Base-by-base conservation (phyloP, 2,329 filamentous ascomycete species). In the Cytospora piceicola region DNA sequence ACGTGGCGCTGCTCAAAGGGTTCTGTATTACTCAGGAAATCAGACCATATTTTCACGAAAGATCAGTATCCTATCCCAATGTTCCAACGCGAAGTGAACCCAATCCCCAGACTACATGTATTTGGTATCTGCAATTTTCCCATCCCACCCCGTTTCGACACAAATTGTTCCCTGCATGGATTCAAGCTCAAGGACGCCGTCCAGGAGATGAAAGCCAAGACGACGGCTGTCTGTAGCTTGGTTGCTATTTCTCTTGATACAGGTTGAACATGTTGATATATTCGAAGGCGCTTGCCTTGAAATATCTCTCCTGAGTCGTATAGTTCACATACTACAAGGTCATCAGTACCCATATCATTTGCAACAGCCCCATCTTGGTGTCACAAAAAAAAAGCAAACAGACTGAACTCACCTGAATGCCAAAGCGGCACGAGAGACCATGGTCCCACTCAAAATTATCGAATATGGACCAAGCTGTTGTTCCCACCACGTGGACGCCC, bases 361-460 rank as follows among this genome's bases (percentile, higher is more conserved):
- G 15, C 2, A 4, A 17, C 8, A 29, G 7, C 3, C 27, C 8
- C 9, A n/a, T 36, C 24, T 30, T 15, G 32, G n/a, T 24, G 4
- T 8, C 4, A n/a, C n/a, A n/a, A n/a, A n/a, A n/a, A n/a, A n/a
- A n/a, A 7, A 17, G 1, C 15, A 9, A 7, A 11, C 2, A 17
- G 4, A 3, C 0, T n/a, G 5, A 51, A 62, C 60, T 63, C 15
- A 63, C 60, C 39, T 63, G 60, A 15, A 63, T 12, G 11, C 60
- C 60, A 36, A 57, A 63, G 9, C 60, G 60, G 20, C 60, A 63
- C 6, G 60, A 57, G 17, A 30, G 51, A 0, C 60, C 60, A 1
- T 63, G 60, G n/a, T 63, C 39, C 60, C 60, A 63, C 49, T 63
- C 58, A 12, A 63, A 57, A 0, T 63, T 63, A 17, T 63, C 60